Evolutionary conservation across 2,329 filamentous ascomycete genomes (phyloP).

Genomic region (Aspergillus bombycis): DNA sequence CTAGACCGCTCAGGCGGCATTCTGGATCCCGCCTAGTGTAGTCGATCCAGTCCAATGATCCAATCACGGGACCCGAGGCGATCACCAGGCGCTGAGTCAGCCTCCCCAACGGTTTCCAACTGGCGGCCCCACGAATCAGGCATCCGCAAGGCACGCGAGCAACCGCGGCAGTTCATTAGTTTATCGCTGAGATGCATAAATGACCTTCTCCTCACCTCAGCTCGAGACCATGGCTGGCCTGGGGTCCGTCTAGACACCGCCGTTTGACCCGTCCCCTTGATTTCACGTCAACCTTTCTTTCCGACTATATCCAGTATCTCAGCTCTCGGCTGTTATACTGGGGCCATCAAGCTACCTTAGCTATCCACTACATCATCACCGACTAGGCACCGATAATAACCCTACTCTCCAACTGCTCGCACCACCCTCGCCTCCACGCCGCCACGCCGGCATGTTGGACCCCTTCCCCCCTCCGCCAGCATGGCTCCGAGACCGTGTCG

Average conservation of each 20-base stretch:
- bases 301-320: slow-evolving; percentile 1
- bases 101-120: slow-evolving; percentile 21
- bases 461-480: slow-evolving; percentile 53
- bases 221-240: slow-evolving; percentile 18
- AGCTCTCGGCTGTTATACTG: neutral
- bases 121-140: slow-evolving; percentile 21
- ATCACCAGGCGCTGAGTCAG: slow-evolving; percentile 3
- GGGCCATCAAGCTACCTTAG: neutral
- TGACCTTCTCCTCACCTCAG: slow-evolving; percentile 5
- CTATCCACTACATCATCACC: neutral
- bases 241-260: slow-evolving; percentile 12
- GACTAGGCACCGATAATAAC: neutral
- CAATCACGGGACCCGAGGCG: neutral
- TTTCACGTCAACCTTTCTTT: neutral
- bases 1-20: neutral
- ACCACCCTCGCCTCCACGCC: slow-evolving; percentile 13
- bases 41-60: neutral
- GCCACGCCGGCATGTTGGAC: slow-evolving; percentile 44
- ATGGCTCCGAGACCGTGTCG: slow-evolving; percentile 51
- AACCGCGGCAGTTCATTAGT: slow-evolving; percentile 15
- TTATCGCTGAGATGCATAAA: neutral
- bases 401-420: neutral
- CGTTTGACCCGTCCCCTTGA: slow-evolving; percentile 1
- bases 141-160: slow-evolving; percentile 19
- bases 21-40: neutral